phyloP scores from a whole-genome alignment of 23 red algal genomes.

The Chondrus crispus region DNA sequence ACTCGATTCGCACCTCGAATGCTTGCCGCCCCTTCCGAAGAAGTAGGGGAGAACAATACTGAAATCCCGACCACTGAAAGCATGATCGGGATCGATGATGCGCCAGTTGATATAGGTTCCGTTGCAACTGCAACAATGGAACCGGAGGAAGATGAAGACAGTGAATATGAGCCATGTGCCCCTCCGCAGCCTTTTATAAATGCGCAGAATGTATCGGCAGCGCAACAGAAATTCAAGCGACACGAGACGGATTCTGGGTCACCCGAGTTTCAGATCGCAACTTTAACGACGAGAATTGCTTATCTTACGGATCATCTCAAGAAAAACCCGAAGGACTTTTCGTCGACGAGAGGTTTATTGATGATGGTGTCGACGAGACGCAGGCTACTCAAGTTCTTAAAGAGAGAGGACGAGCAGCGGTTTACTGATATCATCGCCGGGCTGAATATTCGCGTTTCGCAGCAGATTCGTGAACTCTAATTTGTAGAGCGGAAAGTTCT shows the following conservation, averaged over 20 bases:
- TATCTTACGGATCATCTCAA: constrained; percentile 85
- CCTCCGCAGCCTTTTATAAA: constrained; percentile 14
- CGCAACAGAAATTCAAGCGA: constrained; percentile 31
- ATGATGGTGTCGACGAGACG: constrained; percentile 70
- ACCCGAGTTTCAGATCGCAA: constrained; percentile 95
- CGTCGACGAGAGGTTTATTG: constrained; percentile 75
- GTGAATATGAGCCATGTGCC: not conserved
- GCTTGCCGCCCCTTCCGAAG: too few species aligned
- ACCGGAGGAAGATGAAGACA: not conserved
- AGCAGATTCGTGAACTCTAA: constrained; percentile 54
- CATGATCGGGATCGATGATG: too few species aligned
- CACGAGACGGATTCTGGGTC: constrained; percentile 93
- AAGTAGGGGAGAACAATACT: too few species aligned
- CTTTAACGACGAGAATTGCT: constrained; percentile 73
- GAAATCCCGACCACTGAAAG: too few species aligned
- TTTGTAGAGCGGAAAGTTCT: too few species aligned
- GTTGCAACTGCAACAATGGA: too few species aligned
- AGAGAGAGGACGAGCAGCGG: constrained; percentile 32
- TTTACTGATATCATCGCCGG: constrained; percentile 62
- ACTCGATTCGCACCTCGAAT: too few species aligned
- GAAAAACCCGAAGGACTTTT: constrained; percentile 86
- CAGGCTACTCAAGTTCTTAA: constrained; percentile 72
- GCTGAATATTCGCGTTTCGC: constrained; percentile 68
- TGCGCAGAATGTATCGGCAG: constrained; percentile 2
- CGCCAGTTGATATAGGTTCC: too few species aligned